A percentile compares a stretch with the other conserved stretches of the same genome.
Evolutionary conservation across 768 basidiomycete species (phyloP).

Genomic region (Amanita muscaria): DNA sequence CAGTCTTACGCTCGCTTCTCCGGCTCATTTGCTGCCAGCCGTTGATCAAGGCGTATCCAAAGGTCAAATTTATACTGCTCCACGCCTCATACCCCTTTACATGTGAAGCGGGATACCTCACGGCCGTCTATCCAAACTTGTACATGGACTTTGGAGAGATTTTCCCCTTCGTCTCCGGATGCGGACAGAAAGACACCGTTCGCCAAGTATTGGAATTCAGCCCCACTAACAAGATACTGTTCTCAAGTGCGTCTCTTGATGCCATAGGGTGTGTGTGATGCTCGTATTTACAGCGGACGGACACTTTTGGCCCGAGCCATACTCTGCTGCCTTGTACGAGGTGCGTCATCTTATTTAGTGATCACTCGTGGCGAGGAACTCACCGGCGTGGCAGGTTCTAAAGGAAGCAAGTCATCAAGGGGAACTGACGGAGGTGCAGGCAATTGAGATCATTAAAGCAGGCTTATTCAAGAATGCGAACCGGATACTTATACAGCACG

Average conservation of each 20-base stretch:
- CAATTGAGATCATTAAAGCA: constrained; percentile 42
- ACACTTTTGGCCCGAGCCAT: constrained; percentile 73
- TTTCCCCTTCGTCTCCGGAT: constrained; percentile 56
- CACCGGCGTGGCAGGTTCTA: no score
- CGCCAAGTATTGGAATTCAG: constrained; percentile 60
- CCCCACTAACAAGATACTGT: constrained; percentile 74
- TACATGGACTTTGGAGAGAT: constrained; percentile 76
- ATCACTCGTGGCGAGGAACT: no score
- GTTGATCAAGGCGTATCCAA: constrained; percentile 53
- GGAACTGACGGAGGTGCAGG: constrained; percentile 49
- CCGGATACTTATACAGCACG: no score
- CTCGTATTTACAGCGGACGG: constrained; percentile 39
- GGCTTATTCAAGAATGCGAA: constrained; percentile 36
- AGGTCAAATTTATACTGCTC: constrained; percentile 56
- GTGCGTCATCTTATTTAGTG: constrained; percentile 26
- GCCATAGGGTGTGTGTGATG: background rate
- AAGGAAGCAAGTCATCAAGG: constrained; percentile 34
- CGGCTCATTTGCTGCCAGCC: constrained; percentile 62
- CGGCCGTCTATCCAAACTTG: constrained; percentile 64
- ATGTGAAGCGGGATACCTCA: constrained; percentile 70
- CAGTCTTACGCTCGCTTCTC: constrained; percentile 45
- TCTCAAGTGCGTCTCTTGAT: constrained; percentile 53
- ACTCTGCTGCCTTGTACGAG: constrained; percentile 53
- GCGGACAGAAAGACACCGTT: constrained; percentile 53
- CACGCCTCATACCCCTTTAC: constrained; percentile 76